A percentile compares a stretch with the other conserved stretches of the same genome.
Conservation (phyloP, 1,284 basidiomycete genomes). For the Porogramme epimiltina region DNA sequence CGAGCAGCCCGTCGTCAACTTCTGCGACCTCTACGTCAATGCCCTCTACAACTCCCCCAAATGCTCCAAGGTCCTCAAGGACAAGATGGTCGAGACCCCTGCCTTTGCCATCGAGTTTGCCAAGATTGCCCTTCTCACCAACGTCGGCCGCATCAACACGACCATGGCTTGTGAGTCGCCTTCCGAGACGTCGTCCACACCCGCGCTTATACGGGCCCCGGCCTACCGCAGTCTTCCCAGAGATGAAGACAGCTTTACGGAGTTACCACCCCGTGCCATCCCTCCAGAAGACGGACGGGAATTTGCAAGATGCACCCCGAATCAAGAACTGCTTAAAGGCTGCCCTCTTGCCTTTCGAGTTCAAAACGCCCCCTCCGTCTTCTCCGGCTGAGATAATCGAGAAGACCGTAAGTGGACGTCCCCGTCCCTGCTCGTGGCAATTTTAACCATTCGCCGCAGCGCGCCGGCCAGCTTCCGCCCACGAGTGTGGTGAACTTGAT, state of each 20-base stretch:
- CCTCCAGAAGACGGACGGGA: conserved; percentile 74
- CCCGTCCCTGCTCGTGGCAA: not conserved
- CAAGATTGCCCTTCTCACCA: conserved; percentile 76
- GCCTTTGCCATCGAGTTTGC: conserved; percentile 76
- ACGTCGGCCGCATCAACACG: conserved; percentile 82
- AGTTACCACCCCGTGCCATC: conserved; percentile 84
- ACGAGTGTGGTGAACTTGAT: conserved; percentile 82
- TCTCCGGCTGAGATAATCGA: conserved; percentile 72
- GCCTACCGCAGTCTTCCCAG: conserved; percentile 58
- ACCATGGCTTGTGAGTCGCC: conserved; percentile 77
- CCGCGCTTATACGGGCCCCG: no score
- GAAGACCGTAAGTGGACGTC: conserved; percentile 49
- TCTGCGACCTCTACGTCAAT: conserved; percentile 78
- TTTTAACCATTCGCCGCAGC: conserved; percentile 37
- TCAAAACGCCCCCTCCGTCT: conserved; percentile 63
- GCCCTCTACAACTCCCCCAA: conserved; percentile 70
- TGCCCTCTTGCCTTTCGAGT: conserved; percentile 74
- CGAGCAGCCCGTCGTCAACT: conserved; percentile 46
- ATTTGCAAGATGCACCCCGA: conserved; percentile 81
- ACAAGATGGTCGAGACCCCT: conserved; percentile 68
- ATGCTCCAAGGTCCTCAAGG: conserved; percentile 62
- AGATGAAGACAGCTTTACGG: conserved; percentile 82
- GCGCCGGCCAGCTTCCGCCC: conserved; percentile 62
- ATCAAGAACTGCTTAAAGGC: conserved; percentile 81
- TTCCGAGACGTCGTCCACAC: not conserved